These are phyloP conservation scores for Globisporangium middletonii DNA, from an alignment of 352 stramenopile genomes.

Conservation along the genomic window DNA sequence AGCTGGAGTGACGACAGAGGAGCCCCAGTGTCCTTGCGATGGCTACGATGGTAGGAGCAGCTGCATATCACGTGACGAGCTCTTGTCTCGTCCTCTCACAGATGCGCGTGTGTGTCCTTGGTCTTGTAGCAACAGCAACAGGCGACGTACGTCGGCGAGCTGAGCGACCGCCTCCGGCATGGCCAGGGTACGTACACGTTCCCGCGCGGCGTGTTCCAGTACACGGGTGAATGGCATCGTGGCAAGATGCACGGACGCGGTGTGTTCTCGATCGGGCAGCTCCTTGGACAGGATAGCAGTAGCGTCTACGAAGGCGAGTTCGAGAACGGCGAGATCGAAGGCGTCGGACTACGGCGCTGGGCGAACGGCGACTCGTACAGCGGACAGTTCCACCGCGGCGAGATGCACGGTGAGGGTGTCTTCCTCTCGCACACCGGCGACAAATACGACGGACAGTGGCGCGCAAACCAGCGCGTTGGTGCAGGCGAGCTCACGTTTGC, in stretches of 20 bases:
- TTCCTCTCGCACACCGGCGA: slow-evolving; percentile 33
- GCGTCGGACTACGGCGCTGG: slow-evolving; percentile 44
- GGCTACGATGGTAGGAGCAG: too few relatives aligned
- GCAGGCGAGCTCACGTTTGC: slow-evolving; percentile 26
- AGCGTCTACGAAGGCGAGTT: slow-evolving; percentile 48
- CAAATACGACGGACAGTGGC: slow-evolving; percentile 53
- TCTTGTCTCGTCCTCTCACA: too few relatives aligned
- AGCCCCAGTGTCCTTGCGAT: too few relatives aligned
- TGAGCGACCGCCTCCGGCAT: slow-evolving; percentile 35
- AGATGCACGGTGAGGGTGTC: slow-evolving; percentile 49
- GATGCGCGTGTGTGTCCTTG: too few relatives aligned
- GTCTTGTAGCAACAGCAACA: background rate
- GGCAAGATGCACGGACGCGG: slow-evolving; percentile 57
- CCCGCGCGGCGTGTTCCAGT: slow-evolving; percentile 37
- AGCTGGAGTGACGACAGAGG: too few relatives aligned
- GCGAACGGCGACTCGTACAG: slow-evolving; percentile 52
- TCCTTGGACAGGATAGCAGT: background rate
- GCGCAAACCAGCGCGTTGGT: slow-evolving; percentile 36
- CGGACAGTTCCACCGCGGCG: slow-evolving; percentile 41
- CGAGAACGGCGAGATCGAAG: slow-evolving; percentile 53
- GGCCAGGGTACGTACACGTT: slow-evolving; percentile 43
- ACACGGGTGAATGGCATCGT: slow-evolving; percentile 55
- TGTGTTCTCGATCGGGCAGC: slow-evolving; percentile 23
- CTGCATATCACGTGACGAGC: too few relatives aligned
- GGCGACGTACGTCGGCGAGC: slow-evolving; percentile 32